These are phyloP conservation scores for Aureobasidium zeae DNA, from an alignment of 2,329 filamentous ascomycete genomes.

Conservation along the genomic window DNA sequence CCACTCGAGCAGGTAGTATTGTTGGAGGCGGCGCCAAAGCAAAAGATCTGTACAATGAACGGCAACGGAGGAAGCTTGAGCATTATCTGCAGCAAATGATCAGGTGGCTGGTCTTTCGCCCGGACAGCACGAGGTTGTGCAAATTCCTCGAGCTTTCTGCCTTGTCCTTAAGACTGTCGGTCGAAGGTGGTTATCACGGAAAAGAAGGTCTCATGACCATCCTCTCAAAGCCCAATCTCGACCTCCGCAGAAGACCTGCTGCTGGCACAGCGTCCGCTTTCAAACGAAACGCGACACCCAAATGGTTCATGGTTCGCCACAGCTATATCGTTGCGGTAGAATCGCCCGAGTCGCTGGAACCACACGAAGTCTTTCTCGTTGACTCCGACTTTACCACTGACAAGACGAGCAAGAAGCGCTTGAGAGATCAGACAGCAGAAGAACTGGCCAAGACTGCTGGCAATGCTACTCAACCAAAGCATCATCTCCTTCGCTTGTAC, in stretches of 20 bases:
- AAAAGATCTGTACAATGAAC: conserved; percentile 59
- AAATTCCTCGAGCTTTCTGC: conserved; percentile 94
- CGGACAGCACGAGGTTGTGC: conserved; percentile 90
- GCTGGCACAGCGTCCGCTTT: background rate
- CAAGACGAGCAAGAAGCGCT: conserved; percentile 49
- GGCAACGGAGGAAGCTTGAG: conserved; percentile 76
- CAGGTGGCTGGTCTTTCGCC: conserved; percentile 89
- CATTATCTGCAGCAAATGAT: conserved; percentile 90
- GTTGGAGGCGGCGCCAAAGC: conserved; percentile 29
- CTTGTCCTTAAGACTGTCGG: conserved; percentile 82
- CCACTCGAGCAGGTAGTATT: conserved; percentile 31
- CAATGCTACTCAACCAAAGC: conserved; percentile 55
- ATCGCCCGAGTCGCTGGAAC: conserved; percentile 96
- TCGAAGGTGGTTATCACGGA: conserved; percentile 93
- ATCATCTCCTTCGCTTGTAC: conserved; percentile 78
- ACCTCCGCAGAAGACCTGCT: conserved; percentile 21
- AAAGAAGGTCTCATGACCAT: conserved; percentile 95
- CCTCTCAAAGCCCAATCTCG: conserved; percentile 63
- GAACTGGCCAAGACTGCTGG: conserved; percentile 54
- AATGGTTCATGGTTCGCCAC: conserved; percentile 97
- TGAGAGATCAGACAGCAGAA: conserved; percentile 46
- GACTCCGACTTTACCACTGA: conserved; percentile 79
- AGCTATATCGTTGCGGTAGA: conserved; percentile 98
- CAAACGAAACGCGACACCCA: conserved; percentile 62
- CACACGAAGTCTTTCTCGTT: conserved; percentile 97